Evolutionary conservation across 257 asterid genomes (phyloP).

Genomic region (Nicotiana tabacum): DNA sequence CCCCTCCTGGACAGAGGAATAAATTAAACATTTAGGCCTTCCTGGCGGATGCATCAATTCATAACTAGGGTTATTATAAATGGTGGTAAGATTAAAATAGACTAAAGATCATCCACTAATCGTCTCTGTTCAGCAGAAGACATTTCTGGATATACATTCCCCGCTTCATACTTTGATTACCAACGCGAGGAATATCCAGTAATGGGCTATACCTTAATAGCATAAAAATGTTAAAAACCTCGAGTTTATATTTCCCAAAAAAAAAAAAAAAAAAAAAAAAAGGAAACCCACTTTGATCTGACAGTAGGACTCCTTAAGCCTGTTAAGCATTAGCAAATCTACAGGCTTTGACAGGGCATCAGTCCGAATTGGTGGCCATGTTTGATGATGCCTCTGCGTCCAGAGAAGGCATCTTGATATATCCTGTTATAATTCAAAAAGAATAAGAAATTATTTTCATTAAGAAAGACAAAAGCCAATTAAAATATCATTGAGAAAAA

Average conservation of each 20-base stretch:
- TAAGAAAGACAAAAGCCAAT: not conserved
- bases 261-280: not conserved
- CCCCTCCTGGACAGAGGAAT: slow-evolving; percentile 65
- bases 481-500: not conserved
- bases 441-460: not conserved
- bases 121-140: not conserved
- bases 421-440: slow-evolving; percentile 50
- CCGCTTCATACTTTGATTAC: not conserved
- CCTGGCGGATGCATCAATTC: not conserved
- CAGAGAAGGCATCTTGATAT: slow-evolving; percentile 93
- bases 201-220: not conserved
- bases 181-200: not conserved
- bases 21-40: not conserved
- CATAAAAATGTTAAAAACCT: not conserved
- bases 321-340: slow-evolving; percentile 79
- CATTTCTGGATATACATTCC: not conserved
- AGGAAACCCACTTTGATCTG: slow-evolving; percentile 62
- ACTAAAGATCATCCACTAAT: not conserved
- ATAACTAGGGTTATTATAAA: not conserved
- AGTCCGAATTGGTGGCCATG: slow-evolving; percentile 97
- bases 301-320: slow-evolving; percentile 86
- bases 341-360: slow-evolving; percentile 86
- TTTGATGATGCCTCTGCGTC: slow-evolving; percentile 98
- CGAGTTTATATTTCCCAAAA: not conserved
- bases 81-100: not conserved